These are phyloP conservation scores for Pterulicium gracile DNA, from an alignment of 1,284 basidiomycete genomes.

Conservation along the genomic window DNA sequence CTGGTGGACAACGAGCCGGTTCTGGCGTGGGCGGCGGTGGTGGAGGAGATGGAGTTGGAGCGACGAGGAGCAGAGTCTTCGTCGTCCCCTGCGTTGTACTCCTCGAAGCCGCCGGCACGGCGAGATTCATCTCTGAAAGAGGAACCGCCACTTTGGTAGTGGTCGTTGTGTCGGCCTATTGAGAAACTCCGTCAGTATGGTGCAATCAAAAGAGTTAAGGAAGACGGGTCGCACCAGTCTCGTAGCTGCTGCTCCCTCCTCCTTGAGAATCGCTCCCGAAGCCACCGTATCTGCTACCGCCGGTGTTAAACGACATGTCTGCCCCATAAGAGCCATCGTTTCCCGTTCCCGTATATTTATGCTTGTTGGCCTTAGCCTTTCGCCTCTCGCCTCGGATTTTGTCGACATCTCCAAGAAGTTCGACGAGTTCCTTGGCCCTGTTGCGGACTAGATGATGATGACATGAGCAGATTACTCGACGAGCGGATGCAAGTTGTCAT, in stretches of 20 bases:
- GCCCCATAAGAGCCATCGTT: constrained; percentile 56
- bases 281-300: constrained; percentile 66
- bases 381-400: constrained; percentile 82
- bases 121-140: constrained; percentile 32
- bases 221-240: constrained; percentile 1
- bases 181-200: constrained; percentile 15
- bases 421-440: constrained; percentile 84
- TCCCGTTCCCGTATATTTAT: constrained; percentile 84
- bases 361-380: constrained; percentile 88
- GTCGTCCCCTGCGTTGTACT: constrained; percentile 96
- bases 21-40: constrained; percentile 10
- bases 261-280: constrained; percentile 63
- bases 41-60: constrained; percentile 10
- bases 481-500: constrained; percentile 14
- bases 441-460: constrained; percentile 76
- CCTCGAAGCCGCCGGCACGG: constrained; percentile 56
- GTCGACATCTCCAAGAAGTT: constrained; percentile 86
- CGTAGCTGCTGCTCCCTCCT: constrained; percentile 31
- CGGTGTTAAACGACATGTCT: constrained; percentile 9
- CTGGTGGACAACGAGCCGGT: constrained; percentile 1
- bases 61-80: constrained; percentile 40
- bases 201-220: neutral
- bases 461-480: neutral
- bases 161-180: neutral
- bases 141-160: constrained; percentile 10